Evolutionary conservation across 129 eudicot genomes (phyloP).

Genomic region (Flaveria ramosissima): DNA sequence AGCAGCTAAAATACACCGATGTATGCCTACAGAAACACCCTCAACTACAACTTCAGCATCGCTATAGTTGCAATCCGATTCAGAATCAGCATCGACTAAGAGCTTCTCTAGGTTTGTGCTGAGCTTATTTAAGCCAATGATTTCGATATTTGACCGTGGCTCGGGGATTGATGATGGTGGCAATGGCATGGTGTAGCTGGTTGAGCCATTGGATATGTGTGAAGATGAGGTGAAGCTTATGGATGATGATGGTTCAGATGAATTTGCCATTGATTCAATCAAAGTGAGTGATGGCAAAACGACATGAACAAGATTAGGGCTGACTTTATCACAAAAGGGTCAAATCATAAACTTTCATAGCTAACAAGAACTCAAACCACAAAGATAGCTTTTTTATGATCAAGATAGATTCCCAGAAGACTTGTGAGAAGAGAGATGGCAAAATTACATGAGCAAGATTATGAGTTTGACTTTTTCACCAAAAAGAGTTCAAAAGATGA

Average conservation of each 20-base stretch:
- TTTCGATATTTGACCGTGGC: slow-evolving; percentile 46
- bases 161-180: slow-evolving; percentile 37
- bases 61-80: slow-evolving; percentile 36
- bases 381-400: slow-evolving; percentile 3
- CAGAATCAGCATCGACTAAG: slow-evolving; percentile 39
- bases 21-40: slow-evolving; percentile 59
- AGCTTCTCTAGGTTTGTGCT: slow-evolving; percentile 63
- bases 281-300: neutral
- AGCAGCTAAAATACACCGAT: slow-evolving; percentile 79
- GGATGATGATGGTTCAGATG: slow-evolving; percentile 53
- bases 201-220: slow-evolving; percentile 52
- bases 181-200: slow-evolving; percentile 17
- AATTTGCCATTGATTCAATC: slow-evolving; percentile 40
- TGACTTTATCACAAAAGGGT: slow-evolving; percentile 9
- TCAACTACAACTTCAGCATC: slow-evolving; percentile 74
- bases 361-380: slow-evolving; percentile 4
- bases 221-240: slow-evolving; percentile 69
- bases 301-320: slow-evolving; percentile 1
- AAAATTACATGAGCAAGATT: neutral
- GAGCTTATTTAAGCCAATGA: slow-evolving; percentile 57
- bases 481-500: slow-evolving; percentile 20
- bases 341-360: slow-evolving; percentile 21
- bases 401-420: neutral
- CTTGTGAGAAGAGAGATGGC: neutral
- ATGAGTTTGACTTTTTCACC: slow-evolving; percentile 24